A percentile compares a stretch with the other conserved stretches of the same genome.
phyloP scores from a whole-genome alignment of 139 green algal genomes.

The Chlorella sp. region DNA sequence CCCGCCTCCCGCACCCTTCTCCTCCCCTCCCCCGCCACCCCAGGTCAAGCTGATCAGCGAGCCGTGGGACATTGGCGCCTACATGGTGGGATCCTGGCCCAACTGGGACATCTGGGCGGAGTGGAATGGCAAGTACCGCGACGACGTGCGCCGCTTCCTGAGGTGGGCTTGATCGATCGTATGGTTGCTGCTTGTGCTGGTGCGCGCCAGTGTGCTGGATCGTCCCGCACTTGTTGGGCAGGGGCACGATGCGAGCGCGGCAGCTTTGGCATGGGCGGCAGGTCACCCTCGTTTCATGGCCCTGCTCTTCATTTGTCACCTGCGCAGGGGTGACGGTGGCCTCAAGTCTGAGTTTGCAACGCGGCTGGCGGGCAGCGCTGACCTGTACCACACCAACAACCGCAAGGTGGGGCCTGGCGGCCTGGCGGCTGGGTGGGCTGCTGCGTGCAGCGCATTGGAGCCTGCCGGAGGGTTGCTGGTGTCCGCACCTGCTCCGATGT shows the following conservation, averaged over 20 bases:
- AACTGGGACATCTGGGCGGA: slow-evolving; percentile 95
- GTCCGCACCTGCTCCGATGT: too few species aligned
- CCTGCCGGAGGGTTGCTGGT: too few species aligned
- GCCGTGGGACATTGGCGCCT: slow-evolving; percentile 94
- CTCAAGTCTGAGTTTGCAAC: slow-evolving; percentile 94
- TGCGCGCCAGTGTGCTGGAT: too few species aligned
- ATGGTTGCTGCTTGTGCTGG: not conserved
- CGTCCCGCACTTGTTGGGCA: not conserved
- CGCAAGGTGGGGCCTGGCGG: slow-evolving; percentile 3
- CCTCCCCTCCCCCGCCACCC: not conserved
- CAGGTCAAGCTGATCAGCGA: slow-evolving; percentile 91
- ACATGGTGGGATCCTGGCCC: slow-evolving; percentile 91
- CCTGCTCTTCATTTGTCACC: too few species aligned
- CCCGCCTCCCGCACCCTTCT: not conserved
- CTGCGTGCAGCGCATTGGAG: too few species aligned
- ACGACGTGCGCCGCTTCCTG: slow-evolving; percentile 76
- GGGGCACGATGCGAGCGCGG: too few species aligned
- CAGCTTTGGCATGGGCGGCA: too few species aligned
- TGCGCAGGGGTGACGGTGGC: slow-evolving; percentile 69
- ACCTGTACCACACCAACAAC: slow-evolving; percentile 88
- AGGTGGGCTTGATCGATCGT: not conserved
- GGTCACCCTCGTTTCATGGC: too few species aligned
- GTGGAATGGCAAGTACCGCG: slow-evolving; percentile 94
- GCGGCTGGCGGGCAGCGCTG: slow-evolving; percentile 85
- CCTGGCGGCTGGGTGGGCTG: too few species aligned